A percentile compares a stretch with the other conserved stretches of the same genome.
Evolutionary conservation across 1,284 basidiomycete genomes (phyloP).

Genomic region (Cryptococcus floricola): DNA sequence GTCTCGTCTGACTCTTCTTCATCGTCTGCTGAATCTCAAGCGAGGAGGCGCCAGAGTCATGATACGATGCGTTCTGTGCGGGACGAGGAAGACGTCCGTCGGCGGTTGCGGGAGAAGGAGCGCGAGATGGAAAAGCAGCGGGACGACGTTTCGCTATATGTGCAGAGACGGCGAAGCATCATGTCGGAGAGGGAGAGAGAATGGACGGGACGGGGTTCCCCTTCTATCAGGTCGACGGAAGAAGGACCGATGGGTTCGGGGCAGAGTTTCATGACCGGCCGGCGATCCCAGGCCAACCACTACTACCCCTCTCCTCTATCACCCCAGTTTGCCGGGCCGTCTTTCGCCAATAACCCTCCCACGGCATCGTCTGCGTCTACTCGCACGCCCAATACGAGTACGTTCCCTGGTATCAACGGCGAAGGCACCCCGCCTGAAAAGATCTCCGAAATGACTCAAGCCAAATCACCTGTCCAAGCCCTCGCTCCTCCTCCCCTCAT

Average conservation of each 20-base stretch:
- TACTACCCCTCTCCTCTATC: slow-evolving; percentile 38
- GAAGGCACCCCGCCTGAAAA: slow-evolving; percentile 19
- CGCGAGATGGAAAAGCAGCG: slow-evolving; percentile 21
- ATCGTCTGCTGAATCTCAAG: slow-evolving; percentile 13
- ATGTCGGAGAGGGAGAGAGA: slow-evolving; percentile 23
- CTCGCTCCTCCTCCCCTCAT: background rate
- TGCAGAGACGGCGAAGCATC: slow-evolving; percentile 38
- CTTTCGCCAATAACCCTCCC: slow-evolving; percentile 15
- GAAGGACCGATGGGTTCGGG: slow-evolving; percentile 16
- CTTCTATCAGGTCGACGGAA: slow-evolving; percentile 28
- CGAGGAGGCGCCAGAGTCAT: background rate
- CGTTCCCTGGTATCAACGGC: slow-evolving; percentile 13
- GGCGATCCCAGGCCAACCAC: slow-evolving; percentile 20
- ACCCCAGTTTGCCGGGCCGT: slow-evolving; percentile 13
- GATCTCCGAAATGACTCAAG: slow-evolving; percentile 15
- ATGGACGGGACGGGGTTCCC: slow-evolving; percentile 32
- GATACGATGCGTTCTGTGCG: slow-evolving; percentile 3
- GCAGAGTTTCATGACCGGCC: slow-evolving; percentile 5
- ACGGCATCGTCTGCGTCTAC: slow-evolving; percentile 3
- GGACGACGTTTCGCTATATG: slow-evolving; percentile 40
- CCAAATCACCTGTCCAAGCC: background rate
- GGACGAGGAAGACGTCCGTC: slow-evolving; percentile 35
- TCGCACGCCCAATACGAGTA: slow-evolving; percentile 8
- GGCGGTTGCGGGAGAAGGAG: slow-evolving; percentile 33
- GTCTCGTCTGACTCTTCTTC: slow-evolving; percentile 17